Percentiles rank a stretch among this genome's conserved stretches.
Evolutionary conservation across 306 rosid species (phyloP).

Genomic region (Rosa rugosa): DNA sequence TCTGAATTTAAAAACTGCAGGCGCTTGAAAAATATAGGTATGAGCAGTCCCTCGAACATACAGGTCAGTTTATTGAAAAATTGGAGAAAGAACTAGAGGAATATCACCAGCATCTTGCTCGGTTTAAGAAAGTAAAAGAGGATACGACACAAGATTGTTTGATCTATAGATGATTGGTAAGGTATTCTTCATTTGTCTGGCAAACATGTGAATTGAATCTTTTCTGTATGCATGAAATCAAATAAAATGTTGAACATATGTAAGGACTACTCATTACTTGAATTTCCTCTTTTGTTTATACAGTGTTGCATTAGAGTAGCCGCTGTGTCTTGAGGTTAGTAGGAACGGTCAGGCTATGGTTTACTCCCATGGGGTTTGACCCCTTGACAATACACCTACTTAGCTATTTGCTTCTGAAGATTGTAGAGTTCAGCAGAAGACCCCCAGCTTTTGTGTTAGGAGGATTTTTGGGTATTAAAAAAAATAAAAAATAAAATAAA

Average conservation of each 20-base stretch:
- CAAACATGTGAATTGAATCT: background rate
- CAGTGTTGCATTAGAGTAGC: background rate
- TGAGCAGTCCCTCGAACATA: conserved; percentile 79
- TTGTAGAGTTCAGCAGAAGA: background rate
- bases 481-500: too few relatives aligned
- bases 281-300: background rate
- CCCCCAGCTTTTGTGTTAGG: background rate
- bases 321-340: background rate
- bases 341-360: background rate
- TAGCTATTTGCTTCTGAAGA: background rate
- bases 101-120: conserved; percentile 55
- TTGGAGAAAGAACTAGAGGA: conserved; percentile 83
- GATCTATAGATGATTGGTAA: conserved; percentile 11
- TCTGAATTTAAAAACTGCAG: conserved; percentile 39
- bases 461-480: too few relatives aligned
- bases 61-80: conserved; percentile 82
- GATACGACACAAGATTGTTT: conserved; percentile 27
- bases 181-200: background rate
- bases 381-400: background rate
- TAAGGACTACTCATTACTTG: background rate
- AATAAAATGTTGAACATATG: background rate
- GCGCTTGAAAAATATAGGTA: conserved; percentile 73
- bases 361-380: background rate
- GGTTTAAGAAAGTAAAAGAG: conserved; percentile 49
- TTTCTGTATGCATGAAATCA: background rate